Percentiles rank a stretch among this genome's conserved stretches.
These are phyloP conservation scores for Colletotrichum lini DNA, from an alignment of 2,329 filamentous ascomycete species.

Conservation along the genomic window DNA sequence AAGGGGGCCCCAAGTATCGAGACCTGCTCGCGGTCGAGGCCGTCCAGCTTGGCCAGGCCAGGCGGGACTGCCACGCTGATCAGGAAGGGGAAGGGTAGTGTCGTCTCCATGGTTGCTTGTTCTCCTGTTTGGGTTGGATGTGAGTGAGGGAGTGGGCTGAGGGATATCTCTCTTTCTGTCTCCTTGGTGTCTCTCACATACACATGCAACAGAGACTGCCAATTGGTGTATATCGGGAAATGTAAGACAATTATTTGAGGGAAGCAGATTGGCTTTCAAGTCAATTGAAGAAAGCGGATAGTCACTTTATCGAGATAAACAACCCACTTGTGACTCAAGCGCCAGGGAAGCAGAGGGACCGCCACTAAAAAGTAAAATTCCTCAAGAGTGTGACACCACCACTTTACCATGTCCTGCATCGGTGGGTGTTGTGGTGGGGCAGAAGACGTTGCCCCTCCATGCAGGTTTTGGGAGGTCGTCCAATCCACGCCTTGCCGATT, in stretches of 20 bases:
- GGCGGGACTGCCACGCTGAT: conserved; percentile 69
- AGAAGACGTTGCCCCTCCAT: conserved; percentile 44
- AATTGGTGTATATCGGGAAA: background rate
- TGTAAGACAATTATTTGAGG: conserved; percentile 3
- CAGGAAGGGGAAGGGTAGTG: conserved; percentile 74
- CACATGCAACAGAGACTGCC: background rate
- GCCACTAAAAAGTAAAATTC: conserved; percentile 40
- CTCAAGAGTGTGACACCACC: conserved; percentile 40
- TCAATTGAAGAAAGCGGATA: conserved; percentile 33
- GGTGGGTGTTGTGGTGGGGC: conserved; percentile 46
- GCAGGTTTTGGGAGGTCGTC: conserved; percentile 37
- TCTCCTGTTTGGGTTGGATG: background rate
- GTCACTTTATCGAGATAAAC: conserved; percentile 40
- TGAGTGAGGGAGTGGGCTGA: conserved; percentile 11
- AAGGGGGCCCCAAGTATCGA: conserved; percentile 72
- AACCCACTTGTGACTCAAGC: conserved; percentile 35
- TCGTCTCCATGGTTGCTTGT: conserved; percentile 70
- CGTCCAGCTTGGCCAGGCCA: conserved; percentile 63
- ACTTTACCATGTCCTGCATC: conserved; percentile 47
- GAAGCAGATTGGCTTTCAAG: conserved; percentile 6
- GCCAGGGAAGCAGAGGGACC: conserved; percentile 27
- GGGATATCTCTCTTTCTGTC: background rate
- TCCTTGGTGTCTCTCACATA: conserved; percentile 11
- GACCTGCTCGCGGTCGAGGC: conserved; percentile 70
- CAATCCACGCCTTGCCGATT: conserved; percentile 41